Percentiles rank a stretch among this genome's conserved stretches.
phyloP scores from a whole-genome alignment of 495 filamentous ascomycete species.

The Trypethelium eluteriae region DNA sequence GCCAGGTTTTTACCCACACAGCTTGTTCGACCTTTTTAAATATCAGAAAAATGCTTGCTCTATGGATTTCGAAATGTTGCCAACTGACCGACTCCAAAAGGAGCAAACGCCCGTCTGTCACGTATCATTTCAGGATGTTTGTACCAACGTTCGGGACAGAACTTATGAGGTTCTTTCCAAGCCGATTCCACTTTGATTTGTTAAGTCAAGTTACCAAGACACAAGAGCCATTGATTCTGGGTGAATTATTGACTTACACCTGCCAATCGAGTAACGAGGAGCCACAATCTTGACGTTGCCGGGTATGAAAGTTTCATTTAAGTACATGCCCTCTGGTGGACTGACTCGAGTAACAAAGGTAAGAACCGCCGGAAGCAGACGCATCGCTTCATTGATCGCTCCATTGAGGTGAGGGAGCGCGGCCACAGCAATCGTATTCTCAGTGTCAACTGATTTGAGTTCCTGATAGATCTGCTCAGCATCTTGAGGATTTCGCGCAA shows the following conservation, averaged over 20 bases:
- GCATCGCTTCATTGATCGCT: conserved; percentile 50
- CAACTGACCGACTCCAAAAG: conserved; percentile 39
- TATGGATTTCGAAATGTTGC: conserved; percentile 14
- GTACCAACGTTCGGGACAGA: conserved; percentile 45
- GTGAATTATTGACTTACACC: conserved; percentile 26
- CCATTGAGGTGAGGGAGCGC: conserved; percentile 35
- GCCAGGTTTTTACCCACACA: conserved; percentile 46
- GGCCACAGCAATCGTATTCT: background rate
- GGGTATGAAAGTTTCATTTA: conserved; percentile 43
- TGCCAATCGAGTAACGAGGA: conserved; percentile 42
- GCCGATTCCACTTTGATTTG: background rate
- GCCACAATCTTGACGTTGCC: conserved; percentile 37
- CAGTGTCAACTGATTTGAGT: background rate
- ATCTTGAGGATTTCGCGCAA: conserved; percentile 13
- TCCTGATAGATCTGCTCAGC: background rate
- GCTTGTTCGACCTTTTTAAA: background rate
- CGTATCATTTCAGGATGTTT: conserved; percentile 39
- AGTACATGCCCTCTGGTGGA: conserved; percentile 40
- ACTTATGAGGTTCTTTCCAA: background rate
- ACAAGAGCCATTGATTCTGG: background rate
- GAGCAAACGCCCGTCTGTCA: conserved; percentile 43
- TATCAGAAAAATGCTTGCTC: background rate
- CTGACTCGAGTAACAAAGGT: conserved; percentile 42
- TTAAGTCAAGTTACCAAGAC: background rate
- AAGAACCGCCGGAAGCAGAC: conserved; percentile 46